Conservation (phyloP, 2,329 filamentous ascomycete species). For the Xylariomycetidae sp. region DNA sequence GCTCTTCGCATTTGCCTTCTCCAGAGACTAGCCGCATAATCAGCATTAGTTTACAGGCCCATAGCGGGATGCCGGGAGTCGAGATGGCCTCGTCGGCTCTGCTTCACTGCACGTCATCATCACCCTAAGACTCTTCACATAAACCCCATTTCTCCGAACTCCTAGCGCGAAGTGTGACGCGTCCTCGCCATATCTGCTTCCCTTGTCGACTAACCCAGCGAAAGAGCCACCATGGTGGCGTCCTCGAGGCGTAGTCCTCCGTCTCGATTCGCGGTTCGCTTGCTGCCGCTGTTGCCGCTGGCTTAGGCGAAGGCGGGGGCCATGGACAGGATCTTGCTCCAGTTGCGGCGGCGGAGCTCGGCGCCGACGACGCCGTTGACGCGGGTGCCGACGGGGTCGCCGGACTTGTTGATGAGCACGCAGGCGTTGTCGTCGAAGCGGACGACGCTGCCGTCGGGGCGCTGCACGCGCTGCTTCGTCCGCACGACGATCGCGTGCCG, state of each 20-base stretch:
- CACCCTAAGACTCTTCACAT: too few species aligned
- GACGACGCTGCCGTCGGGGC: slow-evolving; percentile 82
- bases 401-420: slow-evolving; percentile 93
- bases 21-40: too few species aligned
- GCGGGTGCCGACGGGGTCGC: slow-evolving; percentile 88
- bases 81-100: slow-evolving; percentile 10
- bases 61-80: slow-evolving; percentile 11
- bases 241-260: too few species aligned
- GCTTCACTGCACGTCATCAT: too few species aligned
- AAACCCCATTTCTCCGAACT: too few species aligned
- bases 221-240: too few species aligned
- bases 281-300: too few species aligned
- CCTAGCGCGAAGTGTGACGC: too few species aligned
- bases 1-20: neutral
- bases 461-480: slow-evolving; percentile 79
- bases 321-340: slow-evolving; percentile 97
- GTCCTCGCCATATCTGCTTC: too few species aligned
- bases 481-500: slow-evolving; percentile 93
- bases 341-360: slow-evolving; percentile 86
- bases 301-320: slow-evolving; percentile 65
- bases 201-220: too few species aligned
- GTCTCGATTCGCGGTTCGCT: too few species aligned
- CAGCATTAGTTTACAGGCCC: too few species aligned
- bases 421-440: slow-evolving; percentile 98
- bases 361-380: slow-evolving; percentile 87